Conservation (phyloP, 768 basidiomycete genomes). For the Leccinum subgranulosum region DNA sequence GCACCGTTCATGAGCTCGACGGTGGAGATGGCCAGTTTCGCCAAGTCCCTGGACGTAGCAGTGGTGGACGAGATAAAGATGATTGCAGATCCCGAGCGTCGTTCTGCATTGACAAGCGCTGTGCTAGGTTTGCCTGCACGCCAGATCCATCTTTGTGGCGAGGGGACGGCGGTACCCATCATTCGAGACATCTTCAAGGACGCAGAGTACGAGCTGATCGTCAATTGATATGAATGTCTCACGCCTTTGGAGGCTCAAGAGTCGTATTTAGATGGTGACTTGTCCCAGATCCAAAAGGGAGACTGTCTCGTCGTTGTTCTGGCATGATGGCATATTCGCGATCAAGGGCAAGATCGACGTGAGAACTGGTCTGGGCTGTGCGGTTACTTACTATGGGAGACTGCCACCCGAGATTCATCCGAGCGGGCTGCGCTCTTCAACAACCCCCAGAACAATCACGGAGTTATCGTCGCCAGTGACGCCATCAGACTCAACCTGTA, state of each 20-base stretch:
- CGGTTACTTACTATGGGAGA: conserved; percentile 85
- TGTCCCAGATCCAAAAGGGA: conserved; percentile 22
- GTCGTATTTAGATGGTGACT: conserved; percentile 57
- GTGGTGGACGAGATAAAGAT: too few relatives aligned
- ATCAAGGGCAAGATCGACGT: too few relatives aligned
- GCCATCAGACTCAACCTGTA: conserved; percentile 88
- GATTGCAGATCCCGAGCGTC: too few relatives aligned
- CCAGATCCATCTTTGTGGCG: too few relatives aligned
- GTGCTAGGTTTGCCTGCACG: too few relatives aligned
- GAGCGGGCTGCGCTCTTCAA: conserved; percentile 95
- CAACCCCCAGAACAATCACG: conserved; percentile 71
- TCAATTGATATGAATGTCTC: conserved; percentile 85
- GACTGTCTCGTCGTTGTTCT: too few relatives aligned
- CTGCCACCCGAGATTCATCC: conserved; percentile 86
- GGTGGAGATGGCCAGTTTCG: too few relatives aligned
- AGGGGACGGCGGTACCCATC: conserved; percentile 40
- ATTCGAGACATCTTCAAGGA: conserved; percentile 63
- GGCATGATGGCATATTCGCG: too few relatives aligned
- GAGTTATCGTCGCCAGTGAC: conserved; percentile 91
- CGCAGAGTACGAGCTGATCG: conserved; percentile 73
- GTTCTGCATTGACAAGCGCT: too few relatives aligned
- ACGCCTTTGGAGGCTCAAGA: conserved; percentile 73
- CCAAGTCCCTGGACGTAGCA: too few relatives aligned
- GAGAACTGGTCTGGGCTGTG: too few relatives aligned
- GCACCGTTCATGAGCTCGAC: too few relatives aligned